phyloP scores from a whole-genome alignment of 768 basidiomycete species.

The Boletus vermiculosoides region DNA sequence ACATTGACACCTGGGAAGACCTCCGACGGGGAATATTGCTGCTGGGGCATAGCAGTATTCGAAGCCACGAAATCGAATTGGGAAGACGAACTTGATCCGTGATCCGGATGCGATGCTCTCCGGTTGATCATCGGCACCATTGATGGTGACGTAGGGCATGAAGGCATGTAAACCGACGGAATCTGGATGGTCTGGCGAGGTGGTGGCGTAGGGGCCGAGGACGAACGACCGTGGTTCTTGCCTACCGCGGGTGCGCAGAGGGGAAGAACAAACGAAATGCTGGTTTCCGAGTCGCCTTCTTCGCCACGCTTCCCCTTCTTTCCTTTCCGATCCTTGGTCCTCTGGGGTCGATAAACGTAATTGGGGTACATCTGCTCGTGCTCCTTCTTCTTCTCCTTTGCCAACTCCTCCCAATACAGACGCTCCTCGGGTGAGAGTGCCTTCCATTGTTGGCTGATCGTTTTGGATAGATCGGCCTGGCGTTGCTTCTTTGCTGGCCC shows the following conservation, averaged over 20 bases:
- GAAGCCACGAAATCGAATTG: constrained; percentile 57
- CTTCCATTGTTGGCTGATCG: constrained; percentile 82
- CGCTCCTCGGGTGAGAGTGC: constrained; percentile 62
- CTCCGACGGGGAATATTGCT: constrained; percentile 34
- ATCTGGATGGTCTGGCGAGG: constrained; percentile 69
- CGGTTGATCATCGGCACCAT: constrained; percentile 55
- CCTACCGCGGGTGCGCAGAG: constrained; percentile 39
- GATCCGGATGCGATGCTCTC: constrained; percentile 52
- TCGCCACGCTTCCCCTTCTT: constrained; percentile 40
- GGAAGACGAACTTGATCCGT: constrained; percentile 41
- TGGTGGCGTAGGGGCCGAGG: constrained; percentile 62
- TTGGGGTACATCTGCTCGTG: constrained; percentile 72
- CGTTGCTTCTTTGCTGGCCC: constrained; percentile 67
- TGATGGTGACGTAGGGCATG: constrained; percentile 64
- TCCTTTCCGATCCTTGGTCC: constrained; percentile 47
- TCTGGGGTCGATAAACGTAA: constrained; percentile 78
- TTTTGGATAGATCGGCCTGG: constrained; percentile 77
- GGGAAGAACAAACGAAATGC: constrained; percentile 48
- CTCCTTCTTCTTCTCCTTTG: constrained; percentile 79
- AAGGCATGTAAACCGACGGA: constrained; percentile 61
- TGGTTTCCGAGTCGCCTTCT: constrained; percentile 51
- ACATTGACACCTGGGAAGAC: constrained; percentile 40
- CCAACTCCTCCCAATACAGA: constrained; percentile 71
- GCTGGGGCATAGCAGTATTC: constrained; percentile 42
- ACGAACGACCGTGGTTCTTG: constrained; percentile 46